phyloP scores from a whole-genome alignment of 2,329 filamentous ascomycete genomes.

The Alternaria solani region DNA sequence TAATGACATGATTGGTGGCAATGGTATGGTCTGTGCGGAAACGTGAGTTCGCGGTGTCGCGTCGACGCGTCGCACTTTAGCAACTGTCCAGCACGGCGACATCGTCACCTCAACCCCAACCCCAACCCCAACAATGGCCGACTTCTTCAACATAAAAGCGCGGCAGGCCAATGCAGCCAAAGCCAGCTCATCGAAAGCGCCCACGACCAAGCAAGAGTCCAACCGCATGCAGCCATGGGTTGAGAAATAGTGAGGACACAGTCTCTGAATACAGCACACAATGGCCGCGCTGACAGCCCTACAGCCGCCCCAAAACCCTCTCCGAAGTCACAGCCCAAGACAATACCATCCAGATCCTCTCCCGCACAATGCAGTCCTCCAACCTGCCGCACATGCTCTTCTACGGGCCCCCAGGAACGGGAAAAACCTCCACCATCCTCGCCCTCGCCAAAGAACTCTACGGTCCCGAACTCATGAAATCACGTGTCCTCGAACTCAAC shows the following conservation, averaged over 20 bases:
- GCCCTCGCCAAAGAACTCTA: conserved; percentile 97
- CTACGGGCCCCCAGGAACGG: conserved; percentile 96
- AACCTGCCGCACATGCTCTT: conserved; percentile 99
- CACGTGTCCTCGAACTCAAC: conserved; percentile 97
- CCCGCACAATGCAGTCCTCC: conserved; percentile 90
- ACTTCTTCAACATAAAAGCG: conserved; percentile 95
- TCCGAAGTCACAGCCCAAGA: conserved; percentile 97
- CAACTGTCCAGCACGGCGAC: conserved; percentile 16
- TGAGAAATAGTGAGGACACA: conserved; percentile 83
- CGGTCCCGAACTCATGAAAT: conserved; percentile 90
- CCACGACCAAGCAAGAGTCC: conserved; percentile 67
- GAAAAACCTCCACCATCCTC: conserved; percentile 97
- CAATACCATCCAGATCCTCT: conserved; percentile 91
- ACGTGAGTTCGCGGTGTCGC: conserved; percentile 45
- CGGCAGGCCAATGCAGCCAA: conserved; percentile 76
- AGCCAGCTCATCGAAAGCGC: conserved; percentile 73
- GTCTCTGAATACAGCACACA: conserved; percentile 8
- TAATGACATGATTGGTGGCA: conserved; percentile 25
- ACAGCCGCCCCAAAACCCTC: conserved; percentile 89
- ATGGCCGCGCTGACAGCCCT: conserved; percentile 19
- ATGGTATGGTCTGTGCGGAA: conserved; percentile 27
- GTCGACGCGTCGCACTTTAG: conserved; percentile 45
- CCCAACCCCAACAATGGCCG: conserved; percentile 69
- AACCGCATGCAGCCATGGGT: conserved; percentile 89
- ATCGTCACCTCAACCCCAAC: conserved; percentile 17